A percentile compares a stretch with the other conserved stretches of the same genome.
Conservation (phyloP, 2,329 filamentous ascomycete genomes). For the Aspergillus fijiensis region DNA sequence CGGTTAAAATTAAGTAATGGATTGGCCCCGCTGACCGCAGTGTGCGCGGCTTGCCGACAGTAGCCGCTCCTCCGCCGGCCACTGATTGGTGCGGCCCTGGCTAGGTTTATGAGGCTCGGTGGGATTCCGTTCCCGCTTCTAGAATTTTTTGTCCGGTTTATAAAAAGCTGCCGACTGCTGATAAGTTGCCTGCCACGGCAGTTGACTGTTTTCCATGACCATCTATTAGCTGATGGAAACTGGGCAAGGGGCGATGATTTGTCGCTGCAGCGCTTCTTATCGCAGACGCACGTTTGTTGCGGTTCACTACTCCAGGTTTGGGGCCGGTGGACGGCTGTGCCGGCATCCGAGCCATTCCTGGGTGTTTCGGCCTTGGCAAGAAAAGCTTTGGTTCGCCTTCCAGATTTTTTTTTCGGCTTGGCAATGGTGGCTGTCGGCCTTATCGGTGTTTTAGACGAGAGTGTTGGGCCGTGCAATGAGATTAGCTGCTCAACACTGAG, state of each 20-base stretch:
- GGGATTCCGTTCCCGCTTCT: conserved; percentile 2
- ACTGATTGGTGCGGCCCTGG: conserved; percentile 3
- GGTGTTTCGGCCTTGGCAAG: not conserved
- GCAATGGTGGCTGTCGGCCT: not conserved
- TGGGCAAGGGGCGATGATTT: not conserved
- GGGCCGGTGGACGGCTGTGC: not conserved
- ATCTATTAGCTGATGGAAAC: not conserved
- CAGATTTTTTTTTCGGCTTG: not conserved
- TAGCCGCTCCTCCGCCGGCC: not conserved
- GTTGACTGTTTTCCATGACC: not conserved
- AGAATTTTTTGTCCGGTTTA: not conserved
- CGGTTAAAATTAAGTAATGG: conserved; percentile 12
- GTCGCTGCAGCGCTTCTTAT: not conserved
- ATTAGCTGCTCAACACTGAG: too few species aligned
- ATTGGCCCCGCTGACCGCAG: not conserved
- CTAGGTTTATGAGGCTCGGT: not conserved
- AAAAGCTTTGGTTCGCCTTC: not conserved
- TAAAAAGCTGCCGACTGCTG: not conserved
- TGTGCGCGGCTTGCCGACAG: not conserved
- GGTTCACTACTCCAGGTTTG: not conserved
- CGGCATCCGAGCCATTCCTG: not conserved
- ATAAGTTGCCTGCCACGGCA: conserved; percentile 1
- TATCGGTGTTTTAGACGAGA: not conserved
- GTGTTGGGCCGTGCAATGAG: not conserved
- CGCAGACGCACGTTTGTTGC: not conserved